Evolutionary conservation across 139 green algal genomes (phyloP).

Genomic region (Chlamydomonas sphaeroides): DNA sequence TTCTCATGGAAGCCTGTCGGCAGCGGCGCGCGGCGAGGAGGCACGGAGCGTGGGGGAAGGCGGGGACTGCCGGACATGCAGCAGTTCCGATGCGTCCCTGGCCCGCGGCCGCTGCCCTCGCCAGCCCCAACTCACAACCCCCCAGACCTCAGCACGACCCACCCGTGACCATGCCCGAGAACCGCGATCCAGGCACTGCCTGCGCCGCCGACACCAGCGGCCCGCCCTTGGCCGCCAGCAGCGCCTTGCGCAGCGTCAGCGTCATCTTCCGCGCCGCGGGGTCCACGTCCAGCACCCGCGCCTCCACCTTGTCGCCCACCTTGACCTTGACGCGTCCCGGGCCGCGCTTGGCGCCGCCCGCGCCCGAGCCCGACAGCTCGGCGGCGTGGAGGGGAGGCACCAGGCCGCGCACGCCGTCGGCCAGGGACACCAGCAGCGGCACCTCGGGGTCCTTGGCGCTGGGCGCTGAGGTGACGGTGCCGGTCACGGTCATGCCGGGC

Average conservation of each 20-base stretch:
- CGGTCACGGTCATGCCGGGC: slow-evolving; percentile 41
- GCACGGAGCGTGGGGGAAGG: neutral
- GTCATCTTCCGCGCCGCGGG: slow-evolving; percentile 51
- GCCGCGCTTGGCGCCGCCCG: slow-evolving; percentile 37
- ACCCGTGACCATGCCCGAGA: slow-evolving; percentile 89
- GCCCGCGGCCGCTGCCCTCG: no score
- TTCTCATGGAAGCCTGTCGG: slow-evolving; percentile 53
- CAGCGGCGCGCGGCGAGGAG: no score
- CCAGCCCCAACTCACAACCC: no score
- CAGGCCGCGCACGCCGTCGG: slow-evolving; percentile 28
- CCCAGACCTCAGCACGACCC: no score
- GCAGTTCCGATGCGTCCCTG: no score
- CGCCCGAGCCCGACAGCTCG: slow-evolving; percentile 40
- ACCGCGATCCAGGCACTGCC: slow-evolving; percentile 67
- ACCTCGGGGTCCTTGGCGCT: slow-evolving; percentile 16
- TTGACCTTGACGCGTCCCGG: slow-evolving; percentile 54
- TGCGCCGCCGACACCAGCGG: slow-evolving; percentile 62
- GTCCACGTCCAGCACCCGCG: slow-evolving; percentile 73
- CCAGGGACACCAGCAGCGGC: slow-evolving; percentile 37
- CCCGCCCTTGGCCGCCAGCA: slow-evolving; percentile 82
- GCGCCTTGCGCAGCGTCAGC: slow-evolving; percentile 85
- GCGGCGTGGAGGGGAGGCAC: slow-evolving; percentile 63
- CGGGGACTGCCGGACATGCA: no score
- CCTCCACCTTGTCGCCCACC: slow-evolving; percentile 68
- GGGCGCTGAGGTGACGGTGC: slow-evolving; percentile 27